Base-by-base conservation (phyloP, 345 rosid genomes). In the Syzygium oleosum region DNA sequence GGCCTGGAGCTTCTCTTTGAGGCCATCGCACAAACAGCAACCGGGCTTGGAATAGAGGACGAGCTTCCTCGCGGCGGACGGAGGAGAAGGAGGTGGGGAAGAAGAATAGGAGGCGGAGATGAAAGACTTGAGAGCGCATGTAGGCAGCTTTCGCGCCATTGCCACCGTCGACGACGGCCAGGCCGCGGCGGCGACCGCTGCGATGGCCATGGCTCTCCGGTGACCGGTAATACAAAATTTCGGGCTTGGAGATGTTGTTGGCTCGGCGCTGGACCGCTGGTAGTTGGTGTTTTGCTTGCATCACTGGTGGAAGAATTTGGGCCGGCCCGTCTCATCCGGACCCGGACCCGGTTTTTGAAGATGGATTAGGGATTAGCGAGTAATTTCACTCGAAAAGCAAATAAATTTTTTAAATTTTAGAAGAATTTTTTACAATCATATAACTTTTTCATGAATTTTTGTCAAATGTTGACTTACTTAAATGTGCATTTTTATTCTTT, bases 1-100 rank as follows among this genome's bases (percentile, higher is more conserved):
- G 51, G 97, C 94, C 16, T 95, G 89, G 43, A 95, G 98, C 92
- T 95, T 96, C 91, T 96, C 99, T 90, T 97, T 97, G 90, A 97
- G 98, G 61, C 98, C 98, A 90, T 96, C 99, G 88, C 99, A 97
- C 92, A 96, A 94, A 91, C 98, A 96, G 90, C 99, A 96, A 6
- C 96, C 99, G 16, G 99, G 98, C 89, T 95, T 95, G 9, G 98
- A 95, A 91, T 97, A 97, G 31, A 96, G 94, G 38, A 96, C 91
- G 59, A 95, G 94, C 85, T 87, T 95, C 87, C 95, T 93, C 10
- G 94, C 12, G 46, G 87, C 89, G 6, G 73, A 13, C 6, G 91
- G 85, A n/a, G 51, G 38, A 52, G 86, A 34, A 21, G 89, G 65
- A 34, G 88, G 63, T 4, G 94, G 89, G 63, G 91, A 88, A 10